These are phyloP conservation scores for Tausonia pullulans DNA, from an alignment of 1,284 basidiomycete genomes.

Conservation along the genomic window DNA sequence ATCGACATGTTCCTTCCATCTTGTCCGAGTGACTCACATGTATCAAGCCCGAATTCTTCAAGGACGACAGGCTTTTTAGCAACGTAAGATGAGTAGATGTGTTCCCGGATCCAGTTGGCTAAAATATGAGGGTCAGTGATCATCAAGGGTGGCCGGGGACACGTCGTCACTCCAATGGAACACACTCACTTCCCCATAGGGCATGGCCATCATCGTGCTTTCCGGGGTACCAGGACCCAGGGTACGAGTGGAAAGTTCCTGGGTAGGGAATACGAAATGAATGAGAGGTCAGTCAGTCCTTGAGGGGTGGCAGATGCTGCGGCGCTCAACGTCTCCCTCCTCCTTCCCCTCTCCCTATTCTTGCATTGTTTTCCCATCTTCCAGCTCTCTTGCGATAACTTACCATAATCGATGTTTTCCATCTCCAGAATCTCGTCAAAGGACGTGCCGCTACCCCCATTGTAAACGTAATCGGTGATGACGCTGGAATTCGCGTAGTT, in stretches of 20 bases:
- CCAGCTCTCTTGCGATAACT: no score
- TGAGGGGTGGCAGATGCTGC: no score
- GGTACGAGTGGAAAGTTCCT: conserved; percentile 16
- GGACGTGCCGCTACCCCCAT: conserved; percentile 39
- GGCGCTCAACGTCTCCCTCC: no score
- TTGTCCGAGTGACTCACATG: no score
- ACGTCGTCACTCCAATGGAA: background rate
- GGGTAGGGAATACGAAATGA: no score
- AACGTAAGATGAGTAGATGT: background rate
- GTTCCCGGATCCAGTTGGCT: conserved; percentile 1
- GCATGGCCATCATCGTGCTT: background rate
- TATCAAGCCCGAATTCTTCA: conserved; percentile 9
- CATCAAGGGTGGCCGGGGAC: no score
- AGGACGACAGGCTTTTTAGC: conserved; percentile 11
- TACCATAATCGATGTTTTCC: conserved; percentile 7
- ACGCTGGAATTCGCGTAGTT: conserved; percentile 39
- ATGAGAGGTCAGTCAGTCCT: no score
- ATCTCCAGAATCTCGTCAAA: conserved; percentile 12
- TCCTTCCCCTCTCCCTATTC: no score
- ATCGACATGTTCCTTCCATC: no score
- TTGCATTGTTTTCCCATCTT: no score
- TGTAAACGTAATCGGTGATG: conserved; percentile 46
- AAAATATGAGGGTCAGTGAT: no score
- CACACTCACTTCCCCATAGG: background rate
- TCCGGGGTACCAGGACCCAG: background rate